Evolutionary conservation across 2,329 filamentous ascomycete genomes (phyloP), one percentile per base, ranked within the genome.

Genomic region (Pyrenophora tritici-repentis): DNA sequence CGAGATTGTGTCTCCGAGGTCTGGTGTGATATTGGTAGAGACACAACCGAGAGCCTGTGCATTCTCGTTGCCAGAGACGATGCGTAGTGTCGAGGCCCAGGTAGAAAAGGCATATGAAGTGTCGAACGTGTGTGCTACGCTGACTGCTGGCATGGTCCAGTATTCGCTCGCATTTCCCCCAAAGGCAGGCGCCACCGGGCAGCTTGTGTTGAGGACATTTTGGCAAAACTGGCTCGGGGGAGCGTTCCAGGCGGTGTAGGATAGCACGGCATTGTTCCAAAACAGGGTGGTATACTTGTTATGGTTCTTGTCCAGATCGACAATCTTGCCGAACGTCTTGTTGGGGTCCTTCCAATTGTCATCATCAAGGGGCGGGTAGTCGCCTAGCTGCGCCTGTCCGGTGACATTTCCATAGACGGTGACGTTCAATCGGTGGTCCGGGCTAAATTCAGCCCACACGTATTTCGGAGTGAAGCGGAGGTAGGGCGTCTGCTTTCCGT

Each of bases 331-430:
- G 46, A 85, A 77, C 0, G 81, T 85, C 41, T 79, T 70, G 31
- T 81, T 82, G 1, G 79, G 67, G 67, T 94, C 78, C 2, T 61
- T 71, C 89, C 91, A 80, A 39, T 79, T 75, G 0, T 83, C 73
- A 67, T 84, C 81, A 62, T 81, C 73, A 14, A 81, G 74, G 0
- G 83, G 65, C 29, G 90, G 91, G 45, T 91, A 82, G 2, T 74
- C 53, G n/a, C 78, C 76, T 10, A 75, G 68, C 2, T 79, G 79
- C 37, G 82, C 80, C 42, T 87, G 84, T 39, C 94, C 94, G 7
- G 87, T 89, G 24, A 97, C 91, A 73, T 97, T 97, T 43, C 92
- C 93, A 78, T 91, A 97, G 39, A 96, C 83, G 1, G 86, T 94
- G 47, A 97, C 78, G 56, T 83, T 85, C 41, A 99, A 79, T 34